A percentile compares a stretch with the other conserved stretches of the same genome.
phyloP scores from a whole-genome alignment of 805 yeast species.

The Saccharomycopsis sp. region DNA sequence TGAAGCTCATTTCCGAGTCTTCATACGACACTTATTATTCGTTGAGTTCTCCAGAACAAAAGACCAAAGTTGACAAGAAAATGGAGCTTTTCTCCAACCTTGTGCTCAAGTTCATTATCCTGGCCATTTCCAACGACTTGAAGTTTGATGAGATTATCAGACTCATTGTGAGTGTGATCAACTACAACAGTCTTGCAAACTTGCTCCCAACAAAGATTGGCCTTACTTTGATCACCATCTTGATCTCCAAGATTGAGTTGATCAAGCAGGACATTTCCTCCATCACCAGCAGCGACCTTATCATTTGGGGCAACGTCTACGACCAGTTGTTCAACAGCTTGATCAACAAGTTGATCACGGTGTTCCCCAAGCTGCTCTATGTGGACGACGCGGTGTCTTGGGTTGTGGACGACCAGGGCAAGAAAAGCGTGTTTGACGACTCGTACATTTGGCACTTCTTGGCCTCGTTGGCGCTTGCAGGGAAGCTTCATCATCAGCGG shows the following conservation, averaged over 20 bases:
- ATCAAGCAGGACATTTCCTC: conserved; percentile 55
- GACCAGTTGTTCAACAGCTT: conserved; percentile 71
- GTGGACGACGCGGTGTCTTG: conserved; percentile 9
- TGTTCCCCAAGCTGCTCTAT: conserved; percentile 38
- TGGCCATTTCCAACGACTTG: conserved; percentile 68
- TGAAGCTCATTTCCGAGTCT: conserved; percentile 70
- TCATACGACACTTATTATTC: conserved; percentile 55
- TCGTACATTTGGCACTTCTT: conserved; percentile 94
- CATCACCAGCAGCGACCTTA: conserved; percentile 34
- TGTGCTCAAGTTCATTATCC: conserved; percentile 74
- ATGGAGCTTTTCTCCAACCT: conserved; percentile 74
- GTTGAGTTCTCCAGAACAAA: conserved; percentile 42
- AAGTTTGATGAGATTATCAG: conserved; percentile 72
- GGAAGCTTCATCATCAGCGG: conserved; percentile 84
- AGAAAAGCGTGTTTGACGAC: conserved; percentile 41
- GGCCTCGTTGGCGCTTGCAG: conserved; percentile 88
- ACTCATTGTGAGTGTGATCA: conserved; percentile 58
- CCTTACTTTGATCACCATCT: conserved; percentile 76
- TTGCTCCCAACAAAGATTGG: conserved; percentile 75
- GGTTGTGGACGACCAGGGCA: conserved; percentile 21
- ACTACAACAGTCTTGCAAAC: conserved; percentile 44
- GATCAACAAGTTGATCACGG: conserved; percentile 64
- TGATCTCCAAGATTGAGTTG: conserved; percentile 85
- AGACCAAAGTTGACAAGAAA: conserved; percentile 39
- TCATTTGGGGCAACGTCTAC: conserved; percentile 72